Evolutionary conservation across 345 rosid species (phyloP), one percentile per base, ranked within the genome.

Genomic region (Clausena lansium): DNA sequence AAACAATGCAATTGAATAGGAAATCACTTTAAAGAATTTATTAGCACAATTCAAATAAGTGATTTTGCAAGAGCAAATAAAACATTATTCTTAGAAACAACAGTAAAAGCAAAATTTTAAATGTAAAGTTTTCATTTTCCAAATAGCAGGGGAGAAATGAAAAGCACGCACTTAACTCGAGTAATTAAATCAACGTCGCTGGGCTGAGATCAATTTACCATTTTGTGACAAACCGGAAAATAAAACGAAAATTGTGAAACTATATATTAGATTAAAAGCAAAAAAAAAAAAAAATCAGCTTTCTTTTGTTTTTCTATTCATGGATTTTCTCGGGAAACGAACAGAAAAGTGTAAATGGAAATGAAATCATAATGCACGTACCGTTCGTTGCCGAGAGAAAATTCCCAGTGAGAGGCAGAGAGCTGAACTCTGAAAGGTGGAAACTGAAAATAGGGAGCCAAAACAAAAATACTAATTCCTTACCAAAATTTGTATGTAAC

Each of bases 371-470:
- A 71, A 71, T 54, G 62, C 30, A 55, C 63, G 28, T 54, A 70
- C 73, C 73, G 58, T 70, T 70, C 39, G 9, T 70, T 70, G 61
- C 9, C 4, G 74, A 30, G 61, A 70, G 60, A 70, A n/a, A 38
- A 70, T 30, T 17, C 20, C 55, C 61, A 52, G 57, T 17, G 55
- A 17, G 39, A 4, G 39, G 4, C 45, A 28, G 28, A 22, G 47
- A 71, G 75, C 47, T 32, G 41, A 36, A 52, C n/a, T n/a, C n/a
- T n/a, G n/a, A n/a, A n/a, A n/a, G n/a, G n/a, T n/a, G n/a, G n/a
- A n/a, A n/a, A n/a, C n/a, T n/a, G n/a, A n/a, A n/a, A n/a, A n/a
- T n/a, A n/a, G n/a, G n/a, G n/a, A n/a, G n/a, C n/a, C n/a, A n/a
- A n/a, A n/a, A n/a, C n/a, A n/a, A n/a, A n/a, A n/a, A n/a, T n/a